Percentiles rank a stretch among this genome's conserved stretches.
phyloP scores from a whole-genome alignment of 2,329 filamentous ascomycete genomes.

The Cladosporium sp. region DNA sequence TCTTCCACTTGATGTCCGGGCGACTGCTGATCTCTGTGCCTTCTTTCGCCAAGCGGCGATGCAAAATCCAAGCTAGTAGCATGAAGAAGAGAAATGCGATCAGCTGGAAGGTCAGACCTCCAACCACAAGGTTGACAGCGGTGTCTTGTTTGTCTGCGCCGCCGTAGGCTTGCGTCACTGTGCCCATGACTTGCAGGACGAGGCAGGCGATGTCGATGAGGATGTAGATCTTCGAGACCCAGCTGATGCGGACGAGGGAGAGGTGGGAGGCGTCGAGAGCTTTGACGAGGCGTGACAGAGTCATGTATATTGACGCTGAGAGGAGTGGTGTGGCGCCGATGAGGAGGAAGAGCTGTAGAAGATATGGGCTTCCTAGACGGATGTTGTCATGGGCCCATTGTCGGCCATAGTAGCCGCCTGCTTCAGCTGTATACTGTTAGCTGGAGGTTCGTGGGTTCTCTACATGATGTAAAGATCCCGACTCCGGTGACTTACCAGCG shows the following conservation, averaged over 20 bases:
- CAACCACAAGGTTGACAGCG: neutral
- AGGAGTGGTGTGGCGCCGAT: conserved; percentile 49
- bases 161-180: conserved; percentile 29
- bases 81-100: conserved; percentile 15
- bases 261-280: conserved; percentile 24
- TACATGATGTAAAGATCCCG: too few relatives aligned
- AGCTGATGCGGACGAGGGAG: conserved; percentile 45
- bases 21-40: neutral
- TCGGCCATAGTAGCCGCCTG: conserved; percentile 44
- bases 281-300: conserved; percentile 42
- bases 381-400: conserved; percentile 41
- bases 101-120: conserved; percentile 14
- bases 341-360: conserved; percentile 44
- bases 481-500: conserved; percentile 33
- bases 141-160: neutral
- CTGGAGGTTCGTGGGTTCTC: neutral
- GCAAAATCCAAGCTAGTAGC: neutral
- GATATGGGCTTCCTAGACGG: conserved; percentile 41
- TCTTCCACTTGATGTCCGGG: neutral
- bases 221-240: conserved; percentile 59
- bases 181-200: conserved; percentile 51
- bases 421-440: conserved; percentile 38
- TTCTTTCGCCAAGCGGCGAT: neutral
- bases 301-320: conserved; percentile 51
- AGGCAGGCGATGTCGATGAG: conserved; percentile 56